Percentiles rank a stretch among this genome's conserved stretches.
phyloP scores from a whole-genome alignment of 192 early-diverging fungal genomes.

The Fimicolochytrium jonesii region DNA sequence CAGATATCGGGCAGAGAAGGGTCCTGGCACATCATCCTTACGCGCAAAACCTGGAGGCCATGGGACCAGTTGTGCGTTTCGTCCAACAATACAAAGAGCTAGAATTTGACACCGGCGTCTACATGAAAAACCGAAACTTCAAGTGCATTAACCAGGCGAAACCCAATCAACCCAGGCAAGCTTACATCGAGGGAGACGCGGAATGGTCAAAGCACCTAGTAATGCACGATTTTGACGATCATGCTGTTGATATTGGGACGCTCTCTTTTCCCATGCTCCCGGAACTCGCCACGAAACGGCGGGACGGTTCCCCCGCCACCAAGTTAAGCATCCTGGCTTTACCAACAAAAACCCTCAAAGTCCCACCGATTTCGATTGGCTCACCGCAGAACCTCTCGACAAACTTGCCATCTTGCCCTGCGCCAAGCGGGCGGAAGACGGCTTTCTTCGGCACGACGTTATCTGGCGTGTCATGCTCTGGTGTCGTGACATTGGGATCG shows the following conservation, averaged over 20 bases:
- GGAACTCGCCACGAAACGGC: too few species aligned
- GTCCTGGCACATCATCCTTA: slow-evolving; percentile 11
- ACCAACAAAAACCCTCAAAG: too few species aligned
- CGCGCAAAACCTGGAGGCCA: background rate
- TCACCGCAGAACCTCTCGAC: slow-evolving; percentile 3
- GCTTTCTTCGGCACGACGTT: background rate
- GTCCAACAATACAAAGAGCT: background rate
- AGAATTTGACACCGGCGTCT: slow-evolving; percentile 14
- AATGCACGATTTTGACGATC: slow-evolving; percentile 21
- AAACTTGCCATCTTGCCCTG: slow-evolving; percentile 18
- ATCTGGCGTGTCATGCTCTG: slow-evolving; percentile 8
- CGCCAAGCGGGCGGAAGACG: background rate
- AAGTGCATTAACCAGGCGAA: slow-evolving; percentile 20
- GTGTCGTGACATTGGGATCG: slow-evolving; percentile 1
- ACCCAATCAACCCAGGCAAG: background rate
- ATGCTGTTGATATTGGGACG: slow-evolving; percentile 2
- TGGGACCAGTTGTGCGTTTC: background rate
- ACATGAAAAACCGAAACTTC: slow-evolving; percentile 8
- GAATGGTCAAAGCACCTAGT: background rate
- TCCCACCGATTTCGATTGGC: slow-evolving; percentile 7
- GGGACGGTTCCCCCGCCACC: too few species aligned
- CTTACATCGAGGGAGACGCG: slow-evolving; percentile 5
- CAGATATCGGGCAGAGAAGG: slow-evolving; percentile 15
- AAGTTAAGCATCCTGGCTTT: too few species aligned
- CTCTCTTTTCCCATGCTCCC: too few species aligned